Base-by-base conservation (phyloP, 495 filamentous ascomycete genomes). In the Penicillium flavigenum region DNA sequence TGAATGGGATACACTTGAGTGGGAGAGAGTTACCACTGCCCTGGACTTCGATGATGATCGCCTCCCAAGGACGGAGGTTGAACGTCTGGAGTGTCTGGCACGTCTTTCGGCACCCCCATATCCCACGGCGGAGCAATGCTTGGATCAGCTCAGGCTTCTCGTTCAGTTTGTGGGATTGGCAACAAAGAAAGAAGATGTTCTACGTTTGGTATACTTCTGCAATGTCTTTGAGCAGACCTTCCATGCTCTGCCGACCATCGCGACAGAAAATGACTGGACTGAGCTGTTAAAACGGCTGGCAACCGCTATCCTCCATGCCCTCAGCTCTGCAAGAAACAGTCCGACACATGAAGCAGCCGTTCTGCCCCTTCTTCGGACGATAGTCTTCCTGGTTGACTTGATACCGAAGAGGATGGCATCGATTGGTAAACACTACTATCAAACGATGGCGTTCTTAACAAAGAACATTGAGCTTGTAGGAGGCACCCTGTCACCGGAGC, bases 1-100 rank as follows among this genome's bases (percentile, higher is more conserved):
- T 46, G 79, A 84, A 57, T 92, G 91, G 82, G 92, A 97, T 71
- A 60, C 72, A 6, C 63, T 61, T 32, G 74, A 79, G 56, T 55
- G 63, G 54, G 46, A 61, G 27, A 61, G 65, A 59, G 59, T 57
- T 59, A 50, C 20, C 9, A 19, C 32, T 31, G 54, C 58, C 14
- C 62, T 53, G 49, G 56, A 53, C 7, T 60, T 69, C 38, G 58
- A 60, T 16, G 27, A 62, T 29, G 47, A 57, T 34, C 9, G 10
- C 16, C 34, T 29, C 14, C 17, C 56, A 16, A 53, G 24, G 46
- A 43, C 56, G 16, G 42, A 65, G 26, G 57, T 63, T 24, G 57
- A 60, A 29, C 53, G 57, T 17, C 27, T 53, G 14, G 51, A 55
- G 36, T 48, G 24, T 44, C 36, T 48, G 16, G 31, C 57, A 14